A percentile compares a stretch with the other conserved stretches of the same genome.
phyloP scores from a whole-genome alignment of 352 stramenopile species.

The Peronospora tabacina region DNA sequence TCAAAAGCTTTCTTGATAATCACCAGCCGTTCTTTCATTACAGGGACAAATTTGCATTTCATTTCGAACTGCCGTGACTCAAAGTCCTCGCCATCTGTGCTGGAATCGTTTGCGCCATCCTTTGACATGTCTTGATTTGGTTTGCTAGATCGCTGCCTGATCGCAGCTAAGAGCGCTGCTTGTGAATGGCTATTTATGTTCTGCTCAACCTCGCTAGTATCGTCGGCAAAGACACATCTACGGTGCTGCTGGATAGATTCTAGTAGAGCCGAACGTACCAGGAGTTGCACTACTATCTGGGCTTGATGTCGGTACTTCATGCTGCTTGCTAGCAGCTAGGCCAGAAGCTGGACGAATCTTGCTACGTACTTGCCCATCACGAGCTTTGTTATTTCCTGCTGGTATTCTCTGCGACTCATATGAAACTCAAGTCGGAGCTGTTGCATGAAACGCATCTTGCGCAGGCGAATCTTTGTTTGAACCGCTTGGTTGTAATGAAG shows the following conservation, averaged over 20 bases:
- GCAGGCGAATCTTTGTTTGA: neutral
- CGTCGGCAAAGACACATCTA: too few species aligned
- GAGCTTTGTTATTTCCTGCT: too few species aligned
- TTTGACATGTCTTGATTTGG: neutral
- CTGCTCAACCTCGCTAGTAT: too few species aligned
- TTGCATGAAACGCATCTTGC: neutral
- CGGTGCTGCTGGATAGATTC: too few species aligned
- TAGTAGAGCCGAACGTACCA: too few species aligned
- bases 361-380: too few species aligned
- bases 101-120: neutral
- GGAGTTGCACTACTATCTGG: too few species aligned
- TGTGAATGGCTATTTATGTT: conserved; percentile 4
- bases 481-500: too few species aligned
- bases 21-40: conserved; percentile 43
- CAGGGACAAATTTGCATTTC: conserved; percentile 47
- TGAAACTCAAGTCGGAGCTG: neutral
- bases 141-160: conserved; percentile 15
- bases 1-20: conserved; percentile 48
- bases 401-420: too few species aligned
- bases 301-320: too few species aligned
- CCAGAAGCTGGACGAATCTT: too few species aligned
- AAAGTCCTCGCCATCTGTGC: conserved; percentile 21
- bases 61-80: conserved; percentile 42
- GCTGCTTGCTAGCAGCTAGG: too few species aligned
- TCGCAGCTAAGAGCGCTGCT: conserved; percentile 29